phyloP scores from a whole-genome alignment of 345 rosid species.

The Cardamine occulta region DNA sequence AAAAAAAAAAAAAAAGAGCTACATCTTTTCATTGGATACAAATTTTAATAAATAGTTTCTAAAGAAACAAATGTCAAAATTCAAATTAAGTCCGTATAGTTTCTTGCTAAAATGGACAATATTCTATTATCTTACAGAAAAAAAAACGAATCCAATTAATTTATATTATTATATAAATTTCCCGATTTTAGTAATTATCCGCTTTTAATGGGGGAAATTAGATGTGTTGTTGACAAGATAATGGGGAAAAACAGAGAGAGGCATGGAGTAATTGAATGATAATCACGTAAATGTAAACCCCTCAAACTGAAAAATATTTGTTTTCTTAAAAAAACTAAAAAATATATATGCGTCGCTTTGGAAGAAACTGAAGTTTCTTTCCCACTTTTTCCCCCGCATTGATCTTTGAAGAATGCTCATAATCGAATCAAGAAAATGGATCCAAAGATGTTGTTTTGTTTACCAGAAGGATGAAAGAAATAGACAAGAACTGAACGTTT shows the following conservation, averaged over 20 bases:
- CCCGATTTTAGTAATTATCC: slow-evolving; percentile 25
- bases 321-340: background rate
- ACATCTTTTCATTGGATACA: background rate
- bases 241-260: slow-evolving; percentile 27
- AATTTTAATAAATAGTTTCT: background rate
- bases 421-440: slow-evolving; percentile 40
- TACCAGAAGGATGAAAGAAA: slow-evolving; percentile 47
- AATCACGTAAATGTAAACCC: slow-evolving; percentile 38
- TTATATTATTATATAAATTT: background rate
- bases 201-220: slow-evolving; percentile 6
- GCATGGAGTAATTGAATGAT: slow-evolving; percentile 39
- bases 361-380: slow-evolving; percentile 27
- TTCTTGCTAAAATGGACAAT: background rate
- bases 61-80: background rate
- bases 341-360: slow-evolving; percentile 22
- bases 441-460: slow-evolving; percentile 43
- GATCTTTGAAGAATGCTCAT: slow-evolving; percentile 39
- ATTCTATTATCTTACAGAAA: background rate
- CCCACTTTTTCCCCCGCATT: background rate
- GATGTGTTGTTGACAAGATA: background rate
- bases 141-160: background rate
- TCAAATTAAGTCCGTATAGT: background rate
- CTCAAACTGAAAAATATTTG: slow-evolving; percentile 8
- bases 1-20: too few relatives aligned
- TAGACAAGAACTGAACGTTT: too few relatives aligned